Base-by-base conservation (phyloP, 2,329 filamentous ascomycete genomes). In the Trichothecium sympodiale region DNA sequence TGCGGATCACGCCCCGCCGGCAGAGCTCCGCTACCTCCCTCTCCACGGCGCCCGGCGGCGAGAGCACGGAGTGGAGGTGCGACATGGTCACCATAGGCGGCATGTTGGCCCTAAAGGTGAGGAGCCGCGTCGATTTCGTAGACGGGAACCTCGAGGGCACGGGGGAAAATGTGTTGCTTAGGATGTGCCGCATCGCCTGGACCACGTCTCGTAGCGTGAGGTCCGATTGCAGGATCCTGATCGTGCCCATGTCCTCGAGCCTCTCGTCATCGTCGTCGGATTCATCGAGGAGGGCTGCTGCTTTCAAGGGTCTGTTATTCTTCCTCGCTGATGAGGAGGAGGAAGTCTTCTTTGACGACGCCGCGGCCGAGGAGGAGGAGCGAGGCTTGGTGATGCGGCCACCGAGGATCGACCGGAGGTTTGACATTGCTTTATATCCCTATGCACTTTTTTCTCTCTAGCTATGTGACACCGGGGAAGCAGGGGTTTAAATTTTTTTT, bases 41-140 rank as follows among this genome's bases (percentile, higher is more conserved):
- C 54, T 86, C 81, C 2, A 75, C 74, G 2, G 61, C 64, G 0
- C 80, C 83, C 2, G 80, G 73, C 8, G 25, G n/a, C 17, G 57
- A 58, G 31, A 81, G 64, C 2, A 85, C 55, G 2, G 78, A 71
- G 41, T 80, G 71, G 6, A 87, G 53, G 50, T 87, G 81, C 2
- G 76, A 70, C 15, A 77, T 54, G 1, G 76, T 80, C 5, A 81
- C 74, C 16, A 85, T 61, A 0, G 74, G 75, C 8, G 83, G 78
- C 28, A 83, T 54, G 12, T 56, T 56, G 23, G 55, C 57, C 14
- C 80, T 66, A 49, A 72, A 77, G 41, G 77, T 74, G 35, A 85
- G 62, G 13, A 82, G 59, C 47, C 80, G 71, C 3, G 78, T 64
- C 12, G 77, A 74, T 9, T 77, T 65, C 15, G 69, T 71, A 5